Conservation (phyloP, 169 alveolate species). For the Amoebophrya sp. region DNA sequence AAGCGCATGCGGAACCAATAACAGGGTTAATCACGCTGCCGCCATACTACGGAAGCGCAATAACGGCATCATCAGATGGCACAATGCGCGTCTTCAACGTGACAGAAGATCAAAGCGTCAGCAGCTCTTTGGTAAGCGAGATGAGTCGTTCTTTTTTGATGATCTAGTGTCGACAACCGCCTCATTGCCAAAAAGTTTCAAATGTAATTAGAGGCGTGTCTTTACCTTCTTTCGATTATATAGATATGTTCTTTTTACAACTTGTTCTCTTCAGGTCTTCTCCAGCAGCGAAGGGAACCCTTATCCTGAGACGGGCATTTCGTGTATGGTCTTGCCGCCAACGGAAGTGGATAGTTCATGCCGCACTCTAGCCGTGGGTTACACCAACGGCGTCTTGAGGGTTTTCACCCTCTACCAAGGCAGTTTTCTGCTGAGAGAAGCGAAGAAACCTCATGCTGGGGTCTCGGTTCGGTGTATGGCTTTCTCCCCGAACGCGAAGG, state of each 20-base stretch:
- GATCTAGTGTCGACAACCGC: too few relatives aligned
- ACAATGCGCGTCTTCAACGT: background rate
- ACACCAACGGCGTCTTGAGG: slow-evolving; percentile 39
- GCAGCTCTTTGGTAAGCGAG: too few relatives aligned
- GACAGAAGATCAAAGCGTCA: background rate
- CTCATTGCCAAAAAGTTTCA: too few relatives aligned
- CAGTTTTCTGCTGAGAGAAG: slow-evolving; percentile 39
- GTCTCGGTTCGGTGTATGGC: background rate
- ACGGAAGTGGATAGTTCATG: background rate
- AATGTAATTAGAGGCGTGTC: too few relatives aligned
- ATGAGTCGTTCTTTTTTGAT: too few relatives aligned
- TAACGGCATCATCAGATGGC: too few relatives aligned
- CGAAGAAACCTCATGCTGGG: background rate
- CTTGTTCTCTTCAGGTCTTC: background rate
- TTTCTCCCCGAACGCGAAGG: background rate
- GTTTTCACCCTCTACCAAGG: slow-evolving; percentile 37
- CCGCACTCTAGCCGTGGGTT: background rate
- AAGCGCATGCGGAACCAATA: slow-evolving; percentile 32
- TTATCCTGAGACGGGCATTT: background rate
- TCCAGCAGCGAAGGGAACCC: background rate
- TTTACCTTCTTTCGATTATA: too few relatives aligned
- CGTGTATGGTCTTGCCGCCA: background rate
- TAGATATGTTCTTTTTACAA: too few relatives aligned
- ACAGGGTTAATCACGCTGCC: background rate
- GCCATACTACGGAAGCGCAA: background rate